These are phyloP conservation scores for Irpex sp. DNA, from an alignment of 1,284 basidiomycete species.

Conservation along the genomic window DNA sequence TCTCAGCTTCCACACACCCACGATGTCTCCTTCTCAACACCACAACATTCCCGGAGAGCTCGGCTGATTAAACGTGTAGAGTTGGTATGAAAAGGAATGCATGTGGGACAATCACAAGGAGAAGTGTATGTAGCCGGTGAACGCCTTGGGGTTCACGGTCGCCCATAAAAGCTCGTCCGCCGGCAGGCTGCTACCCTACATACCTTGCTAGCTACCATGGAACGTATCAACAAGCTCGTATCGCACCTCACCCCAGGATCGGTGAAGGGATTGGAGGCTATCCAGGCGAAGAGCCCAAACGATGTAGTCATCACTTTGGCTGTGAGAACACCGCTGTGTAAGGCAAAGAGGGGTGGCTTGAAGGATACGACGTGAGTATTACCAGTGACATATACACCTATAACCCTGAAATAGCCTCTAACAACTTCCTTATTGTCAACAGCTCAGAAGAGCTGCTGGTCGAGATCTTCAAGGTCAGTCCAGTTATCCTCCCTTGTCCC, in stretches of 20 bases:
- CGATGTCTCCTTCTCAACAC: not conserved
- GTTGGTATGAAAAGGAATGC: not conserved
- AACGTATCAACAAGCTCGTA: conserved; percentile 64
- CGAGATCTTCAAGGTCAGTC: conserved; percentile 68
- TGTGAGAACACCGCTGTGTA: conserved; percentile 71
- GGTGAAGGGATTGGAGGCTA: conserved; percentile 38
- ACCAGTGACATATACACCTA: no score
- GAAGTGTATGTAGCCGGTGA: not conserved
- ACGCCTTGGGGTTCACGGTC: not conserved
- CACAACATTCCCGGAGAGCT: not conserved
- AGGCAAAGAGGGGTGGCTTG: conserved; percentile 76
- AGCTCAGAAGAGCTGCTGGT: conserved; percentile 76
- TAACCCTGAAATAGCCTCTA: not conserved
- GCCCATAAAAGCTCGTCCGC: not conserved
- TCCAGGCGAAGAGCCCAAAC: conserved; percentile 57
- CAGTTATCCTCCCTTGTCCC: not conserved
- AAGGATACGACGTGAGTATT: conserved; percentile 67
- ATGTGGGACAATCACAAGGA: not conserved
- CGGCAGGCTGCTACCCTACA: not conserved
- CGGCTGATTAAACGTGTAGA: not conserved
- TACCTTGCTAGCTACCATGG: conserved; percentile 23
- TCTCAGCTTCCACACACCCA: not conserved
- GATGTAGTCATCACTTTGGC: conserved; percentile 82
- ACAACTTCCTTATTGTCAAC: not conserved
- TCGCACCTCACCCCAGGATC: conserved; percentile 48